Percentiles rank a stretch among this genome's conserved stretches.
Evolutionary conservation across 768 basidiomycete genomes (phyloP).

Genomic region (Chalciporus chontae): DNA sequence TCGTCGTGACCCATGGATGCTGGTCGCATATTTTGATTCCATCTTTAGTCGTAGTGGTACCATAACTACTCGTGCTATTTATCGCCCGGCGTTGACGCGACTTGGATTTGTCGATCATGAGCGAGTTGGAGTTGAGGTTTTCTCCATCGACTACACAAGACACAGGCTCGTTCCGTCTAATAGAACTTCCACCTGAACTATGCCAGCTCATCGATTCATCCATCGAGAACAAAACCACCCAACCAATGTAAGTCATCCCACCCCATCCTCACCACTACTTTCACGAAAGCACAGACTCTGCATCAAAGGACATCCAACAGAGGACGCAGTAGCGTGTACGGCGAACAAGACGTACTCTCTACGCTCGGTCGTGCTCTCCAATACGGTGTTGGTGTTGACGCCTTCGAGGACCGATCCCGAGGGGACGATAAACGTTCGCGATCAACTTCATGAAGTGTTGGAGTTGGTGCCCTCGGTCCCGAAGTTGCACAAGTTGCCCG

Average conservation of each 20-base stretch:
- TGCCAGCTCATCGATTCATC: slow-evolving; percentile 58
- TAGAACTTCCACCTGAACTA: slow-evolving; percentile 74
- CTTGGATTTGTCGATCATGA: slow-evolving; percentile 14
- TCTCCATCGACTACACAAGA: slow-evolving; percentile 47
- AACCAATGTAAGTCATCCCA: slow-evolving; percentile 25
- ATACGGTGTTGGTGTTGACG: slow-evolving; percentile 76
- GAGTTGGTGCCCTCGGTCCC: slow-evolving; percentile 81
- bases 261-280: too few relatives aligned
- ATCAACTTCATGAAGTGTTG: slow-evolving; percentile 78
- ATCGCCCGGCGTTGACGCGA: background rate
- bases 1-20: slow-evolving; percentile 5
- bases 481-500: slow-evolving; percentile 61
- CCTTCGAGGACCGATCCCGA: slow-evolving; percentile 36
- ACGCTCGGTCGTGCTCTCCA: slow-evolving; percentile 85
- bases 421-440: slow-evolving; percentile 63
- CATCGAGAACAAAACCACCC: slow-evolving; percentile 27
- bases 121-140: slow-evolving; percentile 43
- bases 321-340: slow-evolving; percentile 92
- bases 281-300: slow-evolving; percentile 33
- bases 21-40: background rate
- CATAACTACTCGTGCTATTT: background rate
- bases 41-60: background rate
- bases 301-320: slow-evolving; percentile 77
- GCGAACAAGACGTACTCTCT: slow-evolving; percentile 73
- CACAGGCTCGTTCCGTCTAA: slow-evolving; percentile 56